Percentiles rank a stretch among this genome's conserved stretches.
Evolutionary conservation across 345 rosid species (phyloP).

Genomic region (Cardamine resedifolia): DNA sequence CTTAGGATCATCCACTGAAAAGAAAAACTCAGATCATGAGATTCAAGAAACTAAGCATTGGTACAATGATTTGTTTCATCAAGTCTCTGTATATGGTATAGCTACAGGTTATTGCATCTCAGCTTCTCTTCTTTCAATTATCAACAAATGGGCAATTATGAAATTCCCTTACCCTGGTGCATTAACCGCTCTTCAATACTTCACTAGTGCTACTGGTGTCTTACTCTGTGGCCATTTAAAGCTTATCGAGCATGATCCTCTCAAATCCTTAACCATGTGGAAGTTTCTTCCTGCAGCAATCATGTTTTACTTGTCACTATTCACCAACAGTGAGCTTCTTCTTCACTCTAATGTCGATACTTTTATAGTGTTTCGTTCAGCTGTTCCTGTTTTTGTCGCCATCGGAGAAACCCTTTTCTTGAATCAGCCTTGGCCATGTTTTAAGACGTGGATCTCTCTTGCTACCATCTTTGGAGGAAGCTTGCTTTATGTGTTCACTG

Average conservation of each 20-base stretch:
- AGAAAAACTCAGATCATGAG: background rate
- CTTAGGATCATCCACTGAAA: background rate
- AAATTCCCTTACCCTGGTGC: slow-evolving; percentile 91
- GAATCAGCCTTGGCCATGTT: slow-evolving; percentile 78
- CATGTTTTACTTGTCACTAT: slow-evolving; percentile 78
- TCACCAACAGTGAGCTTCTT: slow-evolving; percentile 89
- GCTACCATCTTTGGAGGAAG: slow-evolving; percentile 89
- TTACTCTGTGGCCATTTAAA: slow-evolving; percentile 54
- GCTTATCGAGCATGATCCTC: slow-evolving; percentile 60
- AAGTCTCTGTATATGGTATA: background rate
- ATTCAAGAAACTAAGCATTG: background rate
- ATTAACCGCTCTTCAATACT: background rate
- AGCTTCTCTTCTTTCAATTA: slow-evolving; percentile 31
- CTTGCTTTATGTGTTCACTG: slow-evolving; percentile 74
- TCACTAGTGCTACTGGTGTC: slow-evolving; percentile 41
- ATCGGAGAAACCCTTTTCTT: slow-evolving; percentile 77
- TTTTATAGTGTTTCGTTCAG: slow-evolving; percentile 80
- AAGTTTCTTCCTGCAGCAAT: slow-evolving; percentile 87
- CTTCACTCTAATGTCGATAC: slow-evolving; percentile 92
- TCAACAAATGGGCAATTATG: slow-evolving; percentile 84
- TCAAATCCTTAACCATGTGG: slow-evolving; percentile 77
- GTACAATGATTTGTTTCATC: background rate
- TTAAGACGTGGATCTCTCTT: slow-evolving; percentile 75
- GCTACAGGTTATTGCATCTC: background rate
- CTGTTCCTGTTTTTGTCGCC: slow-evolving; percentile 78